Evolutionary conservation across 208 protist species (phyloP), one percentile per base, ranked within the genome.

Genomic region (Trypanosoma boissoni): DNA sequence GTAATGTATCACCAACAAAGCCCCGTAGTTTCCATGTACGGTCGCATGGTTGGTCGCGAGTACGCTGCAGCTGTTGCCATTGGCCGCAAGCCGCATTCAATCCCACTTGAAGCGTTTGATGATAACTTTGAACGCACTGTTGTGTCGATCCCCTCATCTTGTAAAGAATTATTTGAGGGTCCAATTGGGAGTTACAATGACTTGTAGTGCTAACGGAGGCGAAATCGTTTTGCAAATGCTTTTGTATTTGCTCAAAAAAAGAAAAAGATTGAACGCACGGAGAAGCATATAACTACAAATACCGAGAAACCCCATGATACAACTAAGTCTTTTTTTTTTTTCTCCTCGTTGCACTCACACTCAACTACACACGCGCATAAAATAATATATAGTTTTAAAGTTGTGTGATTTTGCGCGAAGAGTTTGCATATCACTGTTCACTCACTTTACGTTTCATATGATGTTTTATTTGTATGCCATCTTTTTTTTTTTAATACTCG

Each of bases 1-100:
- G 88, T 94, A n/a, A 59, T 94, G 2, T 94, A 94, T 64, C 80
- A 78, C 5, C 66, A 78, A 29, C 53, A 67, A 16, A 94, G 88
- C 55, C 72, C 76, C 0, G 61, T 36, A 20, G 64, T 94, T 39
- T 80, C 84, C 3, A 58, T 62, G 12, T 94, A 91, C 43, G 88
- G 88, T 4, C 80, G 73, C 23, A 46, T 42, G 18, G 88, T 92
- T 2, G 84, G 88, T 1, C 41, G 67, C 21, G 82, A 91, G 59
- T 94, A 86, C 45, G 67, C 65, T 28, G 55, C 42, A 16, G 83
- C 83, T 0, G 55, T 74, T 28, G 68, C 78, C n/a, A 60, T 81
- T 58, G 76, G 82, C 28, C 71, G 84, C 5, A 45, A 62, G 18
- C 84, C 84, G 8, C 46, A 56, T 7, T 55, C 32, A 16, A 45